Evolutionary conservation across 2,329 filamentous ascomycete species (phyloP).

Genomic region (Curvularia hawaiiensis): DNA sequence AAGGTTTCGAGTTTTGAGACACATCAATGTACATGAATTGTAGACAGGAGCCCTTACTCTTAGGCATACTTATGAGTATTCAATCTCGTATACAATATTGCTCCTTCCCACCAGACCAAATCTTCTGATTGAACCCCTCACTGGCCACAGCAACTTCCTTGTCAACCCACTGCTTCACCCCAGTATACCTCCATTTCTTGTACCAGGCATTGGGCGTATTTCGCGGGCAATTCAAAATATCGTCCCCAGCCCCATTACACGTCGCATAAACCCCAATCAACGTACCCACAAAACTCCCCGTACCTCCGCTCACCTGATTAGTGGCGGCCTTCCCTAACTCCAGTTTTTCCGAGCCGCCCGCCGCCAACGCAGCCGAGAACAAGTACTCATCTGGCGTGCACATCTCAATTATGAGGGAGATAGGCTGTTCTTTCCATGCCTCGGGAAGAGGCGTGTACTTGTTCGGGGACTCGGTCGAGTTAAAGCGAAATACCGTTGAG

Average conservation of each 20-base stretch:
- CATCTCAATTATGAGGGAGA: conserved; percentile 33
- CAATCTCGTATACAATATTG: background rate
- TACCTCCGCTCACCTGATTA: conserved; percentile 15
- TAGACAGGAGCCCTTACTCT: background rate
- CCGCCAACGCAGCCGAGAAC: conserved; percentile 3
- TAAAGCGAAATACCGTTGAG: conserved; percentile 50
- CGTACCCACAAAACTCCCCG: conserved; percentile 45
- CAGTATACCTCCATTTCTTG: conserved; percentile 54
- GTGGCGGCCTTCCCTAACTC: conserved; percentile 16
- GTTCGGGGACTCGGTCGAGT: conserved; percentile 41
- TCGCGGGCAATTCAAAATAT: conserved; percentile 3
- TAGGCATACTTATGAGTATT: background rate
- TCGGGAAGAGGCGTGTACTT: conserved; percentile 48
- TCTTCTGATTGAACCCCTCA: background rate
- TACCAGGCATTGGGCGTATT: conserved; percentile 55
- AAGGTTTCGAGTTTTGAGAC: too few relatives aligned
- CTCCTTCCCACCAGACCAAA: background rate
- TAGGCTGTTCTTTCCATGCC: conserved; percentile 42
- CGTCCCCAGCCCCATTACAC: conserved; percentile 52
- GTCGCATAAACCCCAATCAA: conserved; percentile 60
- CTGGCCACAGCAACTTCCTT: background rate
- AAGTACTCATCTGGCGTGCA: conserved; percentile 4
- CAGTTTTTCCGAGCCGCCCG: background rate
- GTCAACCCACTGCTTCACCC: conserved; percentile 13
- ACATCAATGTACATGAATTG: too few relatives aligned